Conservation (phyloP, 371 early-diverging fungal species). For the Circinella minor region DNA sequence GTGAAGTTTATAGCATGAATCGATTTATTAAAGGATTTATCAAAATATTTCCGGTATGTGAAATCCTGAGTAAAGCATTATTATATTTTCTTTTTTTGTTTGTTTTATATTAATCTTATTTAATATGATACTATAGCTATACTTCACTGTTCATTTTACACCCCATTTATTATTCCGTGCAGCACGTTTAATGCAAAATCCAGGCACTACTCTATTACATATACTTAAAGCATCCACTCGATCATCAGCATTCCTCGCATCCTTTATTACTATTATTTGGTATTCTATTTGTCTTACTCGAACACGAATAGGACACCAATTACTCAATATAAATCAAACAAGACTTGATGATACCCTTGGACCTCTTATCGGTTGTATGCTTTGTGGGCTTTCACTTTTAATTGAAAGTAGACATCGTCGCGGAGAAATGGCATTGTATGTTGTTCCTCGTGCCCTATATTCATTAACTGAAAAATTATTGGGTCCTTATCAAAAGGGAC, state of each 20-base stretch:
- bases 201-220: slow-evolving; percentile 35
- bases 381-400: slow-evolving; percentile 64
- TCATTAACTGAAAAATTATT: slow-evolving; percentile 57
- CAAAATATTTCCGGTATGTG: slow-evolving; percentile 47
- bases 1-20: slow-evolving; percentile 41
- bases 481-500: slow-evolving; percentile 39
- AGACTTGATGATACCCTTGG: slow-evolving; percentile 50
- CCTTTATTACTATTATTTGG: slow-evolving; percentile 65
- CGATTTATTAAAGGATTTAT: slow-evolving; percentile 52
- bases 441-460: slow-evolving; percentile 60
- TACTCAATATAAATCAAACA: slow-evolving; percentile 38
- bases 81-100: neutral
- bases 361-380: slow-evolving; percentile 58
- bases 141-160: slow-evolving; percentile 63
- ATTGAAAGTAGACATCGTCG: slow-evolving; percentile 64
- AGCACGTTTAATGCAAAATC: slow-evolving; percentile 38
- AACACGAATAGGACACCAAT: slow-evolving; percentile 54
- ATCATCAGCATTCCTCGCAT: slow-evolving; percentile 66
- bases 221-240: slow-evolving; percentile 53
- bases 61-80: neutral
- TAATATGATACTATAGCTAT: slow-evolving; percentile 39
- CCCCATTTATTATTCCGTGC: slow-evolving; percentile 63
- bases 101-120: neutral
- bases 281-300: slow-evolving; percentile 62
- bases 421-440: slow-evolving; percentile 71